These are phyloP conservation scores for Cladosporium sp. DNA, from an alignment of 2,329 filamentous ascomycete genomes.

Conservation along the genomic window DNA sequence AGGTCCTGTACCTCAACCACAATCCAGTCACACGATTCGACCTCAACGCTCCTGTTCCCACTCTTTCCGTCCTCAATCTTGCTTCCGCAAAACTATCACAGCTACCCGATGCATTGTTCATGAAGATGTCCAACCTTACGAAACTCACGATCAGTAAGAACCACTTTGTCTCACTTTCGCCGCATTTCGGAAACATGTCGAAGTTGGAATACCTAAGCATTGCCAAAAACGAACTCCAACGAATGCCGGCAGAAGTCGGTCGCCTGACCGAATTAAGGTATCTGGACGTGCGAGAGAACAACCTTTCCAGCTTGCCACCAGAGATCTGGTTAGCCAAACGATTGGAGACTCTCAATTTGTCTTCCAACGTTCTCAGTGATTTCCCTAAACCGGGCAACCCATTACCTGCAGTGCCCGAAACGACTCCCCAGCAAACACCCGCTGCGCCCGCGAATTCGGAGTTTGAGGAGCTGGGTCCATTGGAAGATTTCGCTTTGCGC, in stretches of 20 bases:
- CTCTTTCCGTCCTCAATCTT: slow-evolving; percentile 81
- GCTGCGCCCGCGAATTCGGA: slow-evolving; percentile 62
- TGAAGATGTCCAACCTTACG: slow-evolving; percentile 81
- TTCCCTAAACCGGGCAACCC: slow-evolving; percentile 82
- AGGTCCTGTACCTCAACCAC: slow-evolving; percentile 84
- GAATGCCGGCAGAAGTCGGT: slow-evolving; percentile 83
- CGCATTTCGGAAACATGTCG: slow-evolving; percentile 78
- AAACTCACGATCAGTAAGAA: slow-evolving; percentile 91
- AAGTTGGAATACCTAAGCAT: slow-evolving; percentile 91
- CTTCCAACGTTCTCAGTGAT: slow-evolving; percentile 85
- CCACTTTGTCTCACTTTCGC: slow-evolving; percentile 87
- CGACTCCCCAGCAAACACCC: slow-evolving; percentile 36
- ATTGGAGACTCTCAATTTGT: slow-evolving; percentile 89
- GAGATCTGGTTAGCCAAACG: slow-evolving; percentile 96
- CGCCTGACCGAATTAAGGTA: slow-evolving; percentile 80
- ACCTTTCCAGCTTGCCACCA: slow-evolving; percentile 80
- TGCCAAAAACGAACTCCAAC: slow-evolving; percentile 83
- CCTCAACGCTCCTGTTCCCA: slow-evolving; percentile 72
- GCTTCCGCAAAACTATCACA: slow-evolving; percentile 89
- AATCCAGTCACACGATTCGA: slow-evolving; percentile 96
- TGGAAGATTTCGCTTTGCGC: slow-evolving; percentile 64
- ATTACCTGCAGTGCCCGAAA: slow-evolving; percentile 46
- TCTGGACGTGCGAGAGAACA: slow-evolving; percentile 90
- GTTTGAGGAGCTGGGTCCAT: slow-evolving; percentile 72
- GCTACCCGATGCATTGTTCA: slow-evolving; percentile 81